These are phyloP conservation scores for Debaryomyces psychrophilus DNA, from an alignment of 1,139 yeast genomes.

Conservation along the genomic window DNA sequence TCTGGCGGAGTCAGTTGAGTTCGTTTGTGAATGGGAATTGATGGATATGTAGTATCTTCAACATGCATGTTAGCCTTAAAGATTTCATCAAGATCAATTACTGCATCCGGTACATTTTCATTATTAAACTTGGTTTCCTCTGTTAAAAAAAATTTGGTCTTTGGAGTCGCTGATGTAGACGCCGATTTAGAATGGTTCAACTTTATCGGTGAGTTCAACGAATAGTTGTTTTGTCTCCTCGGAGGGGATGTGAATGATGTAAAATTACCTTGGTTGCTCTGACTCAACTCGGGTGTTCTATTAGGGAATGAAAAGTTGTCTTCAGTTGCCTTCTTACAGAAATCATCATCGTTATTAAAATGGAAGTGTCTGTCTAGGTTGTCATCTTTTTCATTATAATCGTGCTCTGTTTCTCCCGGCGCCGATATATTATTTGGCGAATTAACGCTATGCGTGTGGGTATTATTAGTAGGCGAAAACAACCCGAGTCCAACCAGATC, in stretches of 20 bases:
- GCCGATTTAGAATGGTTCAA: conserved; percentile 29
- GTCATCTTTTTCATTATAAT: conserved; percentile 14
- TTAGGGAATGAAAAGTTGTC: conserved; percentile 38
- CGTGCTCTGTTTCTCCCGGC: not conserved
- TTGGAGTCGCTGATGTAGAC: conserved; percentile 23
- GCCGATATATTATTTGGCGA: not conserved
- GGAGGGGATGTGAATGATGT: conserved; percentile 12
- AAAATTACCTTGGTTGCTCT: not conserved
- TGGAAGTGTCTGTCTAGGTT: conserved; percentile 29
- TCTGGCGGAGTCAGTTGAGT: conserved; percentile 53
- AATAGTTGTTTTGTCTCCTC: conserved; percentile 10
- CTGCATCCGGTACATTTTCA: conserved; percentile 59
- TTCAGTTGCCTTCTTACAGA: conserved; percentile 25
- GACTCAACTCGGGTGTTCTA: conserved; percentile 21
- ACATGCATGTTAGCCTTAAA: conserved; percentile 44
- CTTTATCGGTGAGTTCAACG: conserved; percentile 42
- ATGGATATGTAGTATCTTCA: conserved; percentile 18
- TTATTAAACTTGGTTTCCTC: conserved; percentile 35
- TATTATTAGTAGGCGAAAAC: conserved; percentile 27
- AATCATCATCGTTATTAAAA: conserved; percentile 43
- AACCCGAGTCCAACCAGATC: conserved; percentile 51
- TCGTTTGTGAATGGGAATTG: conserved; percentile 36
- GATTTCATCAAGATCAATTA: conserved; percentile 65
- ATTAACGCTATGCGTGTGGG: not conserved
- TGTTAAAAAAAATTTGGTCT: conserved; percentile 34